These are phyloP conservation scores for Coemansia sp. DNA, from an alignment of 371 early-diverging fungal genomes.

Conservation along the genomic window DNA sequence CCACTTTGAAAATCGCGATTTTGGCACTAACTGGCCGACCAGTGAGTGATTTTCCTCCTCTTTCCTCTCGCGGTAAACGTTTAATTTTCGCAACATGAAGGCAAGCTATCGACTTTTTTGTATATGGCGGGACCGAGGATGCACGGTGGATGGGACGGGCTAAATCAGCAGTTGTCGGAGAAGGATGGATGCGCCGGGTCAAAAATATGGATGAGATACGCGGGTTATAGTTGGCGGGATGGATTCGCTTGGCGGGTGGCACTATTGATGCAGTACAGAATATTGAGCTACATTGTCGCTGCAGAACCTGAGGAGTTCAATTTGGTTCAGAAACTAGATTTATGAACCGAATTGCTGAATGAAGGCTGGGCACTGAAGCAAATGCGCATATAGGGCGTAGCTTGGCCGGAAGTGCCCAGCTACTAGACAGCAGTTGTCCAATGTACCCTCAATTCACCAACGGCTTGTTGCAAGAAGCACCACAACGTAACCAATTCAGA, in stretches of 20 bases:
- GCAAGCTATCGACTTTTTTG: slow-evolving; percentile 1
- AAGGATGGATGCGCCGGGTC: slow-evolving; percentile 3
- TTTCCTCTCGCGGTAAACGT: slow-evolving; percentile 18
- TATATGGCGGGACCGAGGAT: background rate
- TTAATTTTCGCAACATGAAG: slow-evolving; percentile 5
- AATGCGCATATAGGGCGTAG: too few relatives aligned
- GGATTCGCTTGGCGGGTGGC: background rate
- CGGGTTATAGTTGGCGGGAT: background rate
- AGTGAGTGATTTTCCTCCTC: slow-evolving; percentile 4
- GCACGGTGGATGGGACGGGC: background rate
- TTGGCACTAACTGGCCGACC: background rate
- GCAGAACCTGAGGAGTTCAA: too few relatives aligned
- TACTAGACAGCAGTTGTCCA: too few relatives aligned
- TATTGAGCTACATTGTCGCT: too few relatives aligned
- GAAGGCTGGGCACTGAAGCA: too few relatives aligned
- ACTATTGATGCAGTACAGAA: background rate
- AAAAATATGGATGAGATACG: background rate
- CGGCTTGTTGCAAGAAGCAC: too few relatives aligned
- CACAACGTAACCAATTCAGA: too few relatives aligned
- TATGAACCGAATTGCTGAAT: too few relatives aligned
- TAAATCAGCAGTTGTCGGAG: background rate
- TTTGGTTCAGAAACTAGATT: too few relatives aligned
- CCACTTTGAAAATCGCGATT: background rate
- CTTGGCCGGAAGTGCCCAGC: too few relatives aligned
- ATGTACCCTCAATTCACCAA: too few relatives aligned